Base-by-base conservation (phyloP, 2,329 filamentous ascomycete species). In the Cladosporium phlei region DNA sequence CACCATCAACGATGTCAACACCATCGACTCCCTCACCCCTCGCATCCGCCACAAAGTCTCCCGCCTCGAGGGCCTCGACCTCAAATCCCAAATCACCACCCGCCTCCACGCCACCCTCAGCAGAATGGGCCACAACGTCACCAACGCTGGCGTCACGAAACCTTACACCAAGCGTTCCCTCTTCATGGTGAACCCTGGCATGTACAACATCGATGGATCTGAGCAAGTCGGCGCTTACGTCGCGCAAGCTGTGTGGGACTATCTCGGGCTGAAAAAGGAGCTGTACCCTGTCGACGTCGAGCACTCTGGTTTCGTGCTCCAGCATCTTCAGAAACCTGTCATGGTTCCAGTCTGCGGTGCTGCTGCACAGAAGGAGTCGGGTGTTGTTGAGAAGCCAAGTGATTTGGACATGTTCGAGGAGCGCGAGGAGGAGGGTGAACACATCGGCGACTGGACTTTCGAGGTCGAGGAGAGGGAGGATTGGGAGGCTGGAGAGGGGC, bases 51-150 rank as follows among this genome's bases (percentile, higher is more conserved):
- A 40, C 25, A 40, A n/a, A 14, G 7, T 40, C 25, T 40, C 38
- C 38, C n/a, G 21, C n/a, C 38, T 40, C 38, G 38, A 40, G 30
- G 38, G 38, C 25, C 25, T 19, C 17, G 25, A 40, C 11, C 38
- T 40, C 38, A 21, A 30, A 30, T 5, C 16, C 3, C 38, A 40
- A 21, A 14, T 40, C 19, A 12, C 19, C 27, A n/a, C 21, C 3
- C 38, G 38, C 10, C 10, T 40, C 2, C 38, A 39, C n/a, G 24
- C 25, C 14, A 29, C 22, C 37, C 25, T 39, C 6, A 28, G 24
- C 8, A 3, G 24, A n/a, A 28, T 39, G 24, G 25, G 25, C n/a
- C 37, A 28, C 37, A 39, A 39, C 21, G 25, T 28, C 24, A 12
- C 8, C 37, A 39, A 39, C 11, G n/a, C 22, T 10, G 34, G 34